Evolutionary conservation across 1,284 basidiomycete species (phyloP), one percentile per base, ranked within the genome.

Genomic region (Leccinum pallidistipes): DNA sequence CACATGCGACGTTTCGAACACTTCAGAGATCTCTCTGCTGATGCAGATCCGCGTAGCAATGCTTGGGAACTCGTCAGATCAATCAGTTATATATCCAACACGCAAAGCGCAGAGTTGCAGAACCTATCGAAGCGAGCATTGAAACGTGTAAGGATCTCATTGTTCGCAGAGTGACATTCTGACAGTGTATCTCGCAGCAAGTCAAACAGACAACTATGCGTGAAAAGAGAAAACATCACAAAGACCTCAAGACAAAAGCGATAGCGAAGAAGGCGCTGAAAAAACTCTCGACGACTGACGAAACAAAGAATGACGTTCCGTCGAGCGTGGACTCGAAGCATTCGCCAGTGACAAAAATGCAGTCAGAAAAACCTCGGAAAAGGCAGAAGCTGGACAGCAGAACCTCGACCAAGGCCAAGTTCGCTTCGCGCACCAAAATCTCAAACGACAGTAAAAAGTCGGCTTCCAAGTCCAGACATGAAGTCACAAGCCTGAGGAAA

Each of bases 1-100:
- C 89, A 92, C 73, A 76, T 77, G 62, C 83, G 87, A 50, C 83
- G 86, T 24, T 77, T 83, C 50, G 80, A 80, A 38, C 81, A 80
- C 49, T 85, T 90, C 66, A 77, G 68, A 40, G 70, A 71, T 12
- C 77, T 81, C 12, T 74, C 79, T 16, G 69, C 70, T 32, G 63
- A 68, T 49, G 76, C 73, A 5, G 77, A 79, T 21, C 77, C 78
- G 0, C 74, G 77, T 11, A 76, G 77, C 24, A 80, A 83, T 64
- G 83, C 86, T 18, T 79, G 79, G 73, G 78, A 81, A 38, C 65
- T 87, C 53, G 66, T 83, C n/a, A 73, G 71, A 61, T 59, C 67
- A 47, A 69, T 75, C 55, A 66, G 74, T 59, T 71, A 62, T 11
- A 24, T 62, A 45, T 45, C 58, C 5, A 43, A 49, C 24, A 31